These are phyloP conservation scores for Cladochytrium replicatum DNA, from an alignment of 192 early-diverging fungal species.

Conservation along the genomic window DNA sequence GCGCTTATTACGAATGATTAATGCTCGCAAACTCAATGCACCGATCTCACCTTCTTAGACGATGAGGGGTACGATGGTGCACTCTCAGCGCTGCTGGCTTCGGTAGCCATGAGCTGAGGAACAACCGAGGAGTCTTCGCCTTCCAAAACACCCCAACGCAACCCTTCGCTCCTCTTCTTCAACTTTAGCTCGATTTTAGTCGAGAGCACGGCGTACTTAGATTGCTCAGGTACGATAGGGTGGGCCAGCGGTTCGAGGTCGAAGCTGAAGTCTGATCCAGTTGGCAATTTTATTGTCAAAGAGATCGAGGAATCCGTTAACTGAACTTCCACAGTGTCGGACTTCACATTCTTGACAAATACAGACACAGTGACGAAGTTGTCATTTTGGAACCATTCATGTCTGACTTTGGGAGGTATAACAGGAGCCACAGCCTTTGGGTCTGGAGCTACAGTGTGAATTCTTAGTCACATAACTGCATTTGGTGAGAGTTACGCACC, in stretches of 20 bases:
- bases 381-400: slow-evolving; percentile 99
- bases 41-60: slow-evolving; percentile 25
- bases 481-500: too few relatives aligned
- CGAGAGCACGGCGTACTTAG: slow-evolving; percentile 28
- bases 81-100: slow-evolving; percentile 30
- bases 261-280: slow-evolving; percentile 77
- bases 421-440: too few relatives aligned
- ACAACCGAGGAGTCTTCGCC: slow-evolving; percentile 46
- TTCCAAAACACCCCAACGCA: slow-evolving; percentile 80
- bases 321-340: slow-evolving; percentile 48
- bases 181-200: slow-evolving; percentile 53
- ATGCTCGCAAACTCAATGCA: neutral
- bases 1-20: slow-evolving; percentile 20
- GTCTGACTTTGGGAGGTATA: too few relatives aligned
- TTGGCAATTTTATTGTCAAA: slow-evolving; percentile 71
- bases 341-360: slow-evolving; percentile 80
- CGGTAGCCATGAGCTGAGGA: slow-evolving; percentile 14
- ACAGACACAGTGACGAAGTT: slow-evolving; percentile 72
- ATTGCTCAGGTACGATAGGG: slow-evolving; percentile 55
- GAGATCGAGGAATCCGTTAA: slow-evolving; percentile 37
- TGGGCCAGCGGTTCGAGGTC: slow-evolving; percentile 85
- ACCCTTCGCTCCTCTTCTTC: slow-evolving; percentile 59
- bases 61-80: slow-evolving; percentile 37
- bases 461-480: too few relatives aligned
- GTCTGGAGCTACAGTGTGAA: too few relatives aligned